phyloP scores from a whole-genome alignment of 2,329 filamentous ascomycete species.

The Talaromyces piceae region DNA sequence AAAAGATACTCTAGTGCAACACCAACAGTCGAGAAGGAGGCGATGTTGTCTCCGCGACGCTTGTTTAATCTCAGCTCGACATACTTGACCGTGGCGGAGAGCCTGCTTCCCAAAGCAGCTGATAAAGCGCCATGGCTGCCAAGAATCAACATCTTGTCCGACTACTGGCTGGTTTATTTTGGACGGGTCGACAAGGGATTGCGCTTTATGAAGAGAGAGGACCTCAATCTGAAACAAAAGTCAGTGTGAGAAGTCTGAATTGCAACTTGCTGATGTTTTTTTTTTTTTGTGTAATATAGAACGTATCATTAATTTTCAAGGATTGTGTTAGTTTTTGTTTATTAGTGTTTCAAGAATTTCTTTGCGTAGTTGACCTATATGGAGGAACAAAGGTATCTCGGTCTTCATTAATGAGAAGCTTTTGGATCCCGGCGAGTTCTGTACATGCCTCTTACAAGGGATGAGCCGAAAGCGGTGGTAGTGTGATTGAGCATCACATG shows the following conservation, averaged over 20 bases:
- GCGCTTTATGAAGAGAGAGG: neutral
- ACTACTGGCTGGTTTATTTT: neutral
- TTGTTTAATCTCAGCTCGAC: slow-evolving; percentile 22
- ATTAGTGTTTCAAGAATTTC: too few relatives aligned
- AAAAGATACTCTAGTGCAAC: slow-evolving; percentile 6
- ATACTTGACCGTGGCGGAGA: slow-evolving; percentile 19
- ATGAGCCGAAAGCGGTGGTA: too few relatives aligned
- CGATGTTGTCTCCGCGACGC: slow-evolving; percentile 8
- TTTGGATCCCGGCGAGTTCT: too few relatives aligned
- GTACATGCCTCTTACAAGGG: too few relatives aligned
- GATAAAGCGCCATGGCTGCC: slow-evolving; percentile 21
- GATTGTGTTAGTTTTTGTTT: too few relatives aligned
- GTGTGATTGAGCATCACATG: too few relatives aligned
- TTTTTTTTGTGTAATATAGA: too few relatives aligned
- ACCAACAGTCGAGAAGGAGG: slow-evolving; percentile 11
- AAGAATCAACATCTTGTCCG: neutral
- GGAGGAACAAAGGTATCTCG: too few relatives aligned
- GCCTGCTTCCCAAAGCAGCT: slow-evolving; percentile 19
- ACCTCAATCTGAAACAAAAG: neutral
- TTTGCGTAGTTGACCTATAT: too few relatives aligned
- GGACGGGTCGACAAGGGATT: neutral
- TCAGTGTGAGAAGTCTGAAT: neutral
- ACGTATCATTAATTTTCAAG: too few relatives aligned
- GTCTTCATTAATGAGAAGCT: too few relatives aligned
- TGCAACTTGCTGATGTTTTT: too few relatives aligned